A percentile compares a stretch with the other conserved stretches of the same genome.
Conservation (phyloP, 352 stramenopile species). For the Phytophthora sansomeana region DNA sequence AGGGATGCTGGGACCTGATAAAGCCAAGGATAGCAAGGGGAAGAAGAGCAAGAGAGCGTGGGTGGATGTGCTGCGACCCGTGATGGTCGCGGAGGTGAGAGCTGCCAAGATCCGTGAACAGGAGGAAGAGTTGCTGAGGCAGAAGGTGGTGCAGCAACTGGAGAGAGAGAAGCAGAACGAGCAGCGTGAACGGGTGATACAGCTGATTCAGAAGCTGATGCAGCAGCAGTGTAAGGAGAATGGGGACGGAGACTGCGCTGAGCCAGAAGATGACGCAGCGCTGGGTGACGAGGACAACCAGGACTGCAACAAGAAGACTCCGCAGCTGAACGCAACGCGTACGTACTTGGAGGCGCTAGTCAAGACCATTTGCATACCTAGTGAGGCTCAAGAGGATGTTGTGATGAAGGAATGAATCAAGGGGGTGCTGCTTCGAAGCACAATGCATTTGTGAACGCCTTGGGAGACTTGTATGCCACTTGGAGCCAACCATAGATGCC, state of each 20-base stretch:
- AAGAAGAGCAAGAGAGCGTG: slow-evolving; percentile 74
- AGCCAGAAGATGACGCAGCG: slow-evolving; percentile 33
- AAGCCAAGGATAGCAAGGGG: slow-evolving; percentile 44
- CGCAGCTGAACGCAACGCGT: slow-evolving; percentile 1
- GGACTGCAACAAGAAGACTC: slow-evolving; percentile 1
- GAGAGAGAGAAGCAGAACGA: slow-evolving; percentile 47
- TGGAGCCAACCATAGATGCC: too few relatives aligned
- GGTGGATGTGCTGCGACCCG: slow-evolving; percentile 53
- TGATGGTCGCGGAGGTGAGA: slow-evolving; percentile 33
- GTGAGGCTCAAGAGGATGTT: slow-evolving; percentile 23
- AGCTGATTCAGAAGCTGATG: slow-evolving; percentile 33
- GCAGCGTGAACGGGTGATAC: slow-evolving; percentile 34
- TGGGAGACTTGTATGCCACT: not conserved
- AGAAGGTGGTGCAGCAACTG: slow-evolving; percentile 41
- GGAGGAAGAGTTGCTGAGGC: slow-evolving; percentile 53
- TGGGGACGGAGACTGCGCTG: slow-evolving; percentile 1
- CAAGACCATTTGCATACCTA: slow-evolving; percentile 34
- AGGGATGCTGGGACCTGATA: slow-evolving; percentile 36
- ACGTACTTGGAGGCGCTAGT: slow-evolving; percentile 33
- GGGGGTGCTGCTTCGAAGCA: slow-evolving; percentile 7
- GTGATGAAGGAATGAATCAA: slow-evolving; percentile 33
- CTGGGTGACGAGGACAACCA: slow-evolving; percentile 10
- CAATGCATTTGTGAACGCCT: not conserved
- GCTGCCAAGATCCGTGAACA: slow-evolving; percentile 42
- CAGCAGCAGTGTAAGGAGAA: not conserved